Conservation (phyloP, 768 basidiomycete genomes). For the Gelatoporia subvermispora region DNA sequence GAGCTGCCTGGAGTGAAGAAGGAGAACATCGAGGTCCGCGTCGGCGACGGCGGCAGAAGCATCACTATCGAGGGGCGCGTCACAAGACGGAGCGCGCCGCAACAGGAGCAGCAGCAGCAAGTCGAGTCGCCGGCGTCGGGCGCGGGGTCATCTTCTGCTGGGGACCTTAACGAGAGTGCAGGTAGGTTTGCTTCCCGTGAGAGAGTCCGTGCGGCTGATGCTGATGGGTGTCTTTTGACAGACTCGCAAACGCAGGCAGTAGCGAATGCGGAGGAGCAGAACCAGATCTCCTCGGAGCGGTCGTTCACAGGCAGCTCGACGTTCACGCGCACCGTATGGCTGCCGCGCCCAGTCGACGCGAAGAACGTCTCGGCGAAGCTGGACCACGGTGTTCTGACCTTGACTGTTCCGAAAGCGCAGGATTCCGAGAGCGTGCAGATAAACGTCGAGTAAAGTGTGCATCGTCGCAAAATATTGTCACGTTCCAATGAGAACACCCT, state of each 20-base stretch:
- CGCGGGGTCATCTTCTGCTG: constrained; percentile 12
- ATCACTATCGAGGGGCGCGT: constrained; percentile 67
- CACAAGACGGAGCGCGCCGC: constrained; percentile 22
- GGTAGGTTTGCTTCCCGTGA: constrained; percentile 19
- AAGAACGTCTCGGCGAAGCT: constrained; percentile 58
- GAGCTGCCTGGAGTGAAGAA: constrained; percentile 77
- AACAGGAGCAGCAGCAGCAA: not conserved
- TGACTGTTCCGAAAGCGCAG: constrained; percentile 56
- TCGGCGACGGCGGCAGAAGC: constrained; percentile 67
- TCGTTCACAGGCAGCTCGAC: constrained; percentile 47
- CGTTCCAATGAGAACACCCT: not conserved
- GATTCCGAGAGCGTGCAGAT: constrained; percentile 54
- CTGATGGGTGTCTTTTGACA: constrained; percentile 2
- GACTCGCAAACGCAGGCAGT: constrained; percentile 16
- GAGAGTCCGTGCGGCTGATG: not conserved
- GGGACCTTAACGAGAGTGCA: constrained; percentile 22
- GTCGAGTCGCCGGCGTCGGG: constrained; percentile 3
- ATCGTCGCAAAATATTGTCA: not conserved
- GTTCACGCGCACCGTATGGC: constrained; percentile 69
- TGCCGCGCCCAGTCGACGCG: constrained; percentile 59
- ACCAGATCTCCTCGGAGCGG: constrained; percentile 56
- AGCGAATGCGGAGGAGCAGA: constrained; percentile 24
- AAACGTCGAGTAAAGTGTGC: constrained; percentile 26
- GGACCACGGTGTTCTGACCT: constrained; percentile 62
- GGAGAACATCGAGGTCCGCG: constrained; percentile 65